phyloP scores from a whole-genome alignment of 768 basidiomycete species.

The Tylopilus felleus region DNA sequence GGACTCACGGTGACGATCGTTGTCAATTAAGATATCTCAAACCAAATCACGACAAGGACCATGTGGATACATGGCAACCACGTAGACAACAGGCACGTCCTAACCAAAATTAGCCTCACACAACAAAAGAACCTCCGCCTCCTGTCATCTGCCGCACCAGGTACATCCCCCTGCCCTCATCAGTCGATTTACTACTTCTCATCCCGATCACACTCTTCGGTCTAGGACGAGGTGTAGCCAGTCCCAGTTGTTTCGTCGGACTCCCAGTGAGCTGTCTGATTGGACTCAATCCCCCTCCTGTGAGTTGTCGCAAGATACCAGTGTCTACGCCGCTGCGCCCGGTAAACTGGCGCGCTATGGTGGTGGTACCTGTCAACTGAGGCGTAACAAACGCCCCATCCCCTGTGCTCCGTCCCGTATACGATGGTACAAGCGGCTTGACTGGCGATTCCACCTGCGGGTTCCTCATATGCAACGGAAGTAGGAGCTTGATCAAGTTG shows the following conservation, averaged over 20 bases:
- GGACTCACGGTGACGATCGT: conserved; percentile 1
- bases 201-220: conserved; percentile 80
- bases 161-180: conserved; percentile 69
- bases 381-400: conserved; percentile 35
- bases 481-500: conserved; percentile 45
- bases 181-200: conserved; percentile 56
- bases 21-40: conserved; percentile 2
- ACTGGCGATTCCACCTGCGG: conserved; percentile 54
- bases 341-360: conserved; percentile 73
- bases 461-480: conserved; percentile 46
- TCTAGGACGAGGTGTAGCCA: conserved; percentile 45
- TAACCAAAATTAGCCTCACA: conserved; percentile 13
- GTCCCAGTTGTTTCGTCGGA: conserved; percentile 67
- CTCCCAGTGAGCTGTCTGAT: conserved; percentile 62
- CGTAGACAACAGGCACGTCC: neutral
- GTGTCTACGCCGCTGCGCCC: conserved; percentile 45
- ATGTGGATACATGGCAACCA: conserved; percentile 20
- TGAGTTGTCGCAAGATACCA: conserved; percentile 50
- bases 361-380: conserved; percentile 70
- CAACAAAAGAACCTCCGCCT: conserved; percentile 28
- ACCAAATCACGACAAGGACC: neutral
- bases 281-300: conserved; percentile 64
- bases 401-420: conserved; percentile 38
- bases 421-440: conserved; percentile 43
- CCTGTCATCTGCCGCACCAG: conserved; percentile 80